Evolutionary conservation across 75 land plant genomes (phyloP).

Genomic region (Sequoiadendron giganteum): DNA sequence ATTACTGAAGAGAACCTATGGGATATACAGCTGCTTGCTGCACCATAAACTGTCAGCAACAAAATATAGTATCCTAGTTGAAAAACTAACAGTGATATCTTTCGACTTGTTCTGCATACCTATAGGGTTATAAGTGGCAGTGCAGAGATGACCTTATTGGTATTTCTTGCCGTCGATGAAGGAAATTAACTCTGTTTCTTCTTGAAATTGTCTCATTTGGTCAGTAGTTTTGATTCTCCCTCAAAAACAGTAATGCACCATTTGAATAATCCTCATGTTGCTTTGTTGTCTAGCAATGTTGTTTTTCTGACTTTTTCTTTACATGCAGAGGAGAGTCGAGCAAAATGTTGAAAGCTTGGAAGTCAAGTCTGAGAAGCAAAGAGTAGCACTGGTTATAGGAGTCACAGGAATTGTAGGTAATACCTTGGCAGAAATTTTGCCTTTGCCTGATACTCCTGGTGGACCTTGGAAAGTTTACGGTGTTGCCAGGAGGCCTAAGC

Average conservation of each 20-base stretch:
- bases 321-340: background rate
- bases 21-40: background rate
- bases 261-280: background rate
- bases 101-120: background rate
- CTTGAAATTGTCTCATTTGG: background rate
- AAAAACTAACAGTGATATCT: background rate
- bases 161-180: background rate
- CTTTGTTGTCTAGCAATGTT: background rate
- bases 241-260: background rate
- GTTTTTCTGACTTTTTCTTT: background rate
- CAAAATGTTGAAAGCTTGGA: background rate
- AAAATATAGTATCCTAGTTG: background rate
- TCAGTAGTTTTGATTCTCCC: background rate
- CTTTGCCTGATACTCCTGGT: constrained; percentile 54
- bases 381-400: constrained; percentile 51
- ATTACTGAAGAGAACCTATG: background rate
- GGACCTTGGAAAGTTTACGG: constrained; percentile 85
- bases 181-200: background rate
- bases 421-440: constrained; percentile 71
- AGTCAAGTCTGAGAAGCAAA: background rate
- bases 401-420: constrained; percentile 80
- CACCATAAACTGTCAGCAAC: background rate
- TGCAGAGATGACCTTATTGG: background rate
- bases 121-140: background rate
- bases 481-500: constrained; percentile 49